Percentiles rank a stretch among this genome's conserved stretches.
These are phyloP conservation scores for Cercophora samala DNA, from an alignment of 495 filamentous ascomycete species.

Conservation along the genomic window DNA sequence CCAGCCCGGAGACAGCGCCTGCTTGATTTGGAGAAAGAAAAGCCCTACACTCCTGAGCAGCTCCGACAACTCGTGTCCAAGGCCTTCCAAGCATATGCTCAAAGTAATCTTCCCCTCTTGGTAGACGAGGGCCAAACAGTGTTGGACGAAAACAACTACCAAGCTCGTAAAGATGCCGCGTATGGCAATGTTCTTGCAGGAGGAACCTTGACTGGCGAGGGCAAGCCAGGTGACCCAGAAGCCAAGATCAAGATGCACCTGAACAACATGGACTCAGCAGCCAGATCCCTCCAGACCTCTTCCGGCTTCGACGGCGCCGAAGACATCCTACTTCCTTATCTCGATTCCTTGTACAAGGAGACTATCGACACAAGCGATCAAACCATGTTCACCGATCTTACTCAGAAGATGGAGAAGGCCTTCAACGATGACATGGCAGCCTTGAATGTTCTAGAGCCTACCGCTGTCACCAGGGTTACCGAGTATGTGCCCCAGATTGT, in stretches of 20 bases:
- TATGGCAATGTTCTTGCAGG: constrained; percentile 64
- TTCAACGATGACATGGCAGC: constrained; percentile 83
- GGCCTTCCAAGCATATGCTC: constrained; percentile 70
- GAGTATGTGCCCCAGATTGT: constrained; percentile 85
- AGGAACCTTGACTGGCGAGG: constrained; percentile 59
- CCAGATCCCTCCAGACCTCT: constrained; percentile 51
- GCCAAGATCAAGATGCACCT: constrained; percentile 95
- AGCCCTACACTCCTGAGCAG: constrained; percentile 42
- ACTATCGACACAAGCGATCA: constrained; percentile 73
- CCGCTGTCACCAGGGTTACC: constrained; percentile 80
- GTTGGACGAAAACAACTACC: constrained; percentile 53
- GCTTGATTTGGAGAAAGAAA: constrained; percentile 55
- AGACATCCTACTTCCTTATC: constrained; percentile 75
- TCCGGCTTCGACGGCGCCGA: constrained; percentile 49
- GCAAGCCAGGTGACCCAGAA: constrained; percentile 61
- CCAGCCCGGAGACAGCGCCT: constrained; percentile 72
- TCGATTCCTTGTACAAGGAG: constrained; percentile 73
- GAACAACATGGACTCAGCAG: constrained; percentile 65
- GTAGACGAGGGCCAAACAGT: constrained; percentile 32
- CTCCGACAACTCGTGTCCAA: constrained; percentile 52
- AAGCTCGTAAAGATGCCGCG: constrained; percentile 51
- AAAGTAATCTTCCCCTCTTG: constrained; percentile 71
- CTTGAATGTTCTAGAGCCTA: constrained; percentile 80
- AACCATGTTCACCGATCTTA: constrained; percentile 68
- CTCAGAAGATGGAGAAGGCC: constrained; percentile 73